Base-by-base conservation (phyloP, 306 rosid species). In the Hippophae tibetana region DNA sequence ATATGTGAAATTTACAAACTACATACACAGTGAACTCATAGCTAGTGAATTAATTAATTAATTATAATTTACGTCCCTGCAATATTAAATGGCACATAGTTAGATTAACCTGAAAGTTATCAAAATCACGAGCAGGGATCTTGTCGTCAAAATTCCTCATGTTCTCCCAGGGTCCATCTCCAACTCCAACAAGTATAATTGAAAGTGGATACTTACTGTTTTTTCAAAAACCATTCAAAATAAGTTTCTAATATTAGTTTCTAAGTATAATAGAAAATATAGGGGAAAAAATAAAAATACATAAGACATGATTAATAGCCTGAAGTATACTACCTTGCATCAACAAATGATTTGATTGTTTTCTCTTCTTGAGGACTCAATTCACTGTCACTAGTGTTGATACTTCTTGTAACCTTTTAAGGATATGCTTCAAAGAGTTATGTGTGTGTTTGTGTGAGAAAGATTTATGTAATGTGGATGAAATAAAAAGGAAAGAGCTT, bases 111-210 rank as follows among this genome's bases (percentile, higher is more conserved):
- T 90, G 98, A 71, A 90, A 90, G 72, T 90, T 90, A 56, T 90
- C 98, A 6, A 81, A 83, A 13, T 81, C 83, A 0, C 98, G 87
- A 1, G 92, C 67, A 1, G 96, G 98, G 71, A 90, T 43, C 78
- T 74, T 87, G 76, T 90, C 96, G 61, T 90, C 96, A 47, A 90
- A 90, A 62, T 74, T 90, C 80, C 48, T 76, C 96, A 87, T 90
- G 79, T 90, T 92, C 6, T 87, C 98, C 98, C 98, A 90, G 13
- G 97, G 97, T 40, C 97, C 96, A 61, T 90, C 96, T 7, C 97
- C 97, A 52, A 85, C 95, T 78, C 97, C 97, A 56, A 90, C 74
- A 25, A 90, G 89, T 76, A 90, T 47, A 66, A 90, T 87, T 1
- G 97, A 80, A 47, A 90, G 94, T 0, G 97, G 84, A 67, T 87